Evolutionary conservation across 1,284 basidiomycete species (phyloP), one percentile per base, ranked within the genome.

Genomic region (Ustilago trichophora): DNA sequence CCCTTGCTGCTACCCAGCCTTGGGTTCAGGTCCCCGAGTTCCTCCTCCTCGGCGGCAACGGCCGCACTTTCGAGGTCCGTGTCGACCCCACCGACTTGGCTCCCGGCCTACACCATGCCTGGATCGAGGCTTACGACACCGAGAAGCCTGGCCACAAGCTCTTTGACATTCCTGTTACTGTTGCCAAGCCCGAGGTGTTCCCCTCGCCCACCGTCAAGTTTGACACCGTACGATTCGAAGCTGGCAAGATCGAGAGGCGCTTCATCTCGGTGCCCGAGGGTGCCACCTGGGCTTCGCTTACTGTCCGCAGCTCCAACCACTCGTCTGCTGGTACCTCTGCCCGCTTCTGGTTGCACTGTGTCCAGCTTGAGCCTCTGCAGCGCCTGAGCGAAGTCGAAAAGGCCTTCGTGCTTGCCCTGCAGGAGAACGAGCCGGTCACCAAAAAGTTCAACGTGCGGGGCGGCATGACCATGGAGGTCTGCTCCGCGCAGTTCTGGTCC

Each of bases 401-500:
- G 47, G 68, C 80, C 6, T 78, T 60, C 21, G 75, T 82, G 18
- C 38, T 81, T n/a, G 65, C 68, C 9, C 51, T 81, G 38, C 72
- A 74, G 42, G 76, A 81, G 57, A 70, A 75, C 52, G 81, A 82
- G 63, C 75, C 81, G 4, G 73, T 81, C 18, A 65, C 50, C 21
- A 80, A 80, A 53, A 75, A 73, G 53, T 63, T 82, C 44, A 46
- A 40, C 19, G 79, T 82, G n/a, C 71, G 65, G 16, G 78, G 78
- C 18, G 81, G 78, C 15, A 59, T 72, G 52, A 82, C 81, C 8
- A 64, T 82, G 63, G 81, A 82, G 44, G 55, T 82, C 24, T 80
- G 76, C 55, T 69, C 76, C 3, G 80, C 81, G 13, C 78, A 82
- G 65, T 80, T 80, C 67, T 82, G 80, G 77, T 76, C 73, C 45